A percentile compares a stretch with the other conserved stretches of the same genome.
These are phyloP conservation scores for Pontederia crassipes DNA, from an alignment of 176 grass and related monocot species.

Conservation along the genomic window DNA sequence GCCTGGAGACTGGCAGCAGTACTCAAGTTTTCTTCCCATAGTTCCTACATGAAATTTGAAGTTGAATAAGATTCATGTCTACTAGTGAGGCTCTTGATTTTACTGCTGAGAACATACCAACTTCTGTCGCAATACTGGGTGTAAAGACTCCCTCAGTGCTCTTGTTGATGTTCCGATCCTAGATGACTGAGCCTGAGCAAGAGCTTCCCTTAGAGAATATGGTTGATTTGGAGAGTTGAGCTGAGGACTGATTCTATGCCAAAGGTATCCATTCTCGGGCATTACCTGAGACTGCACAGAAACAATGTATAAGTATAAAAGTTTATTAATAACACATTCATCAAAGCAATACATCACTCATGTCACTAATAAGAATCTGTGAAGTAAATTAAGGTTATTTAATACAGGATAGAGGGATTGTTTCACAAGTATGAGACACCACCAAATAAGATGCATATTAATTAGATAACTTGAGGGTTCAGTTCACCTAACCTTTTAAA, in stretches of 20 bases:
- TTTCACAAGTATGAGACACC: too few species aligned
- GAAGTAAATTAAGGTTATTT: too few species aligned
- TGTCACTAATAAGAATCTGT: too few species aligned
- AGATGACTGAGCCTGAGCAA: conserved; percentile 96
- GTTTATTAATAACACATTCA: too few species aligned
- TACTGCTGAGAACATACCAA: conserved; percentile 45
- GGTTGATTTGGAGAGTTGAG: conserved; percentile 93
- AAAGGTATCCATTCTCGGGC: conserved; percentile 94
- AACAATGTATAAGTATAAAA: too few species aligned
- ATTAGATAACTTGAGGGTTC: too few species aligned
- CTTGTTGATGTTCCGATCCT: conserved; percentile 77
- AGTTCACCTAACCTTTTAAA: too few species aligned
- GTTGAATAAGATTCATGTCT: conserved; percentile 10
- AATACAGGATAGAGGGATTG: too few species aligned
- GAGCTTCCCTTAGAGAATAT: conserved; percentile 96
- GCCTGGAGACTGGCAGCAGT: conserved; percentile 89
- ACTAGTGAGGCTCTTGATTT: conserved; percentile 9
- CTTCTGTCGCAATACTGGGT: conserved; percentile 88
- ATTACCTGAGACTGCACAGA: conserved; percentile 62
- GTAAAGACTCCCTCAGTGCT: conserved; percentile 84
- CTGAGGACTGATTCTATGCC: conserved; percentile 92
- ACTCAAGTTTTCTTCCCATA: conserved; percentile 99
- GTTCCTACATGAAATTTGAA: conserved; percentile 49
- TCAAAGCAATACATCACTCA: too few species aligned
- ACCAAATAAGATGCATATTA: too few species aligned